Evolutionary conservation across 2,329 filamentous ascomycete species (phyloP), one percentile per base, ranked within the genome.

Genomic region (Cercospora beticola): DNA sequence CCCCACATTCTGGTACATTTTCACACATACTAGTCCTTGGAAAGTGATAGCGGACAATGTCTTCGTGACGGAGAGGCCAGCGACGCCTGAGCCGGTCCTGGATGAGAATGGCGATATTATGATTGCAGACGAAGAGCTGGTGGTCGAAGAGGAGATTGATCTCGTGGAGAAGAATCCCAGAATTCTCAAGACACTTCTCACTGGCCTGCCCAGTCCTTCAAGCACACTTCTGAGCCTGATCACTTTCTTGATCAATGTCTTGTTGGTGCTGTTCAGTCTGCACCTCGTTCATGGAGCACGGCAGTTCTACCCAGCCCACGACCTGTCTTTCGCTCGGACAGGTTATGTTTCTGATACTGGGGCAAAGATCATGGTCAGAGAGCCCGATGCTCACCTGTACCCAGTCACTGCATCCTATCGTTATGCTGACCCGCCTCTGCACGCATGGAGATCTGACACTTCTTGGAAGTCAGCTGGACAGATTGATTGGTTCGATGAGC

Each of bases 271-370:
- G 8, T 87, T 94, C 79, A 87, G 90, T 0, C 85, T 90, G 28
- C 95, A 99, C 78, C 87, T 94, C 46, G 84, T 97, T 14, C 93
- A 92, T 76, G 88, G 91, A 21, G 90, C 91, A 1, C 87, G 88
- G 10, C 79, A 90, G 68, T 86, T 90, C 36, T 86, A 97, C 78
- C 88, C 90, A 4, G 88, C 85, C 28, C 82, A 92, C 30, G 89
- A 96, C 72, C 83, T 97, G 10, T 92, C 93, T 0, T 97, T 99
- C 78, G 92, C 92, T 49, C 87, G 95, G 8, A 83, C 97, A 16
- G 95, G 95, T 28, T 94, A 94, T 78, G 90, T 98, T 30, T 97
- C 93, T 4, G 87, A 92, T 18, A 87, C 85, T 0, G 90, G 90
- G 66, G 95, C 93, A 23, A 93, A 89, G 69, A 85, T 99, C 46